Conservation (phyloP, 2,329 filamentous ascomycete genomes). For the Chrysoporthe austroafricana region DNA sequence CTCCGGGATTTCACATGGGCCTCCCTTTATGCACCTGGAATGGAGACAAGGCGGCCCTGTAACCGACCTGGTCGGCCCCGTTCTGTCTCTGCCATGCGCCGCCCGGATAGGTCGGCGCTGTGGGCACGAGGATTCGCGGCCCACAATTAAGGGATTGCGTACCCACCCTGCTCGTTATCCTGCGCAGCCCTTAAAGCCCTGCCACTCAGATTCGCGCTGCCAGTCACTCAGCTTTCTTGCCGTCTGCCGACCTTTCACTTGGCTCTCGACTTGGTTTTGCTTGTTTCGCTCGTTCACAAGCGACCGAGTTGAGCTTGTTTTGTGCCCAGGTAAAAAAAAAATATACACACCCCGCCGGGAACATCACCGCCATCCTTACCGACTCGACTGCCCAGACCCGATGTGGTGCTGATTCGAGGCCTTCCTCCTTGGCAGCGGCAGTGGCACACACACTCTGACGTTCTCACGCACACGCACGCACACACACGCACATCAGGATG, state of each 20-base stretch:
- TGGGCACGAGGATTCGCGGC: constrained; percentile 8
- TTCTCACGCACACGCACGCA: background rate
- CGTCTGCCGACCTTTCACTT: constrained; percentile 20
- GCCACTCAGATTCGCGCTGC: constrained; percentile 9
- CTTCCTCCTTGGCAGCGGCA: constrained; percentile 3
- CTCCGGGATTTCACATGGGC: constrained; percentile 10
- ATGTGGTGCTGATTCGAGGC: constrained; percentile 14
- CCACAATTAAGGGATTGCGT: constrained; percentile 22
- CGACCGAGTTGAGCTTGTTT: background rate
- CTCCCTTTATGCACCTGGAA: constrained; percentile 4
- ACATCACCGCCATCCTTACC: constrained; percentile 6
- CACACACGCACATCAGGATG: constrained; percentile 15
- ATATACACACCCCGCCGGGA: background rate
- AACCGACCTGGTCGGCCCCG: background rate
- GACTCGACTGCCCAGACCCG: constrained; percentile 1
- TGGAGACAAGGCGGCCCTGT: background rate
- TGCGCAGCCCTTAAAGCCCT: constrained; percentile 21
- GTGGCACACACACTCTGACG: background rate
- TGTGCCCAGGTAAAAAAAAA: background rate
- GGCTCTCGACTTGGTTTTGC: constrained; percentile 27
- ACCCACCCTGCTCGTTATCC: background rate
- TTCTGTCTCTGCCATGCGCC: background rate
- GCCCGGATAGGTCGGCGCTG: constrained; percentile 14
- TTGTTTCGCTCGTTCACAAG: constrained; percentile 15
- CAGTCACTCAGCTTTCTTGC: background rate